Percentiles rank a stretch among this genome's conserved stretches.
Evolutionary conservation across 345 rosid genomes (phyloP).

Genomic region (Sonneratia caseolaris): DNA sequence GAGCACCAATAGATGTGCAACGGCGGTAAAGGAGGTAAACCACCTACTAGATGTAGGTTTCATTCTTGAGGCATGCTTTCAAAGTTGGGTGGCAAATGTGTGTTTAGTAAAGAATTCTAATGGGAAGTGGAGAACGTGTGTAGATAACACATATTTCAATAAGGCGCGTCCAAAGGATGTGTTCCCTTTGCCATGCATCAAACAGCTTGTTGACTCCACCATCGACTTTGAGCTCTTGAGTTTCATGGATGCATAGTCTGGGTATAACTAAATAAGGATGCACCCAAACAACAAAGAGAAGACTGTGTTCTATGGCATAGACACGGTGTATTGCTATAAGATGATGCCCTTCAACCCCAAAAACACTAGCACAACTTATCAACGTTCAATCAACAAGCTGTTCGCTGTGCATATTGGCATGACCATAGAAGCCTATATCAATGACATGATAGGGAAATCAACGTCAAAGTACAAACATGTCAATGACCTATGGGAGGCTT

Average conservation of each 20-base stretch:
- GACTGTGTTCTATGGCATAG: not conserved
- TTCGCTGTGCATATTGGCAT: not conserved
- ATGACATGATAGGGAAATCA: not conserved
- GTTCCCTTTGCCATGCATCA: too few relatives aligned
- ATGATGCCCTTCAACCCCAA: too few relatives aligned
- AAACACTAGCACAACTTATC: not conserved
- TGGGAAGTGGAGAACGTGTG: too few relatives aligned
- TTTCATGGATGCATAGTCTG: not conserved
- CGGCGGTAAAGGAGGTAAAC: too few relatives aligned
- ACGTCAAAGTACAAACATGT: too few relatives aligned
- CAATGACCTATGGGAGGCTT: not conserved
- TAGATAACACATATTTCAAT: too few relatives aligned
- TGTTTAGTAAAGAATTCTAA: not conserved
- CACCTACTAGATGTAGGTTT: not conserved
- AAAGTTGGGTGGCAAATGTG: not conserved
- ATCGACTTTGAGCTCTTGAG: not conserved
- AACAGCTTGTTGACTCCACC: not conserved
- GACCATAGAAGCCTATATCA: not conserved
- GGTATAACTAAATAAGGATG: not conserved
- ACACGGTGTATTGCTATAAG: too few relatives aligned
- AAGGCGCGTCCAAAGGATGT: too few relatives aligned
- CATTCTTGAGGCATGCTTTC: not conserved
- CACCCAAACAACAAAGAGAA: not conserved
- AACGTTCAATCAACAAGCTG: not conserved
- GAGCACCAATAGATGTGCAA: too few relatives aligned